Conservation (phyloP, 2,329 filamentous ascomycete species). For the Claviceps africana region DNA sequence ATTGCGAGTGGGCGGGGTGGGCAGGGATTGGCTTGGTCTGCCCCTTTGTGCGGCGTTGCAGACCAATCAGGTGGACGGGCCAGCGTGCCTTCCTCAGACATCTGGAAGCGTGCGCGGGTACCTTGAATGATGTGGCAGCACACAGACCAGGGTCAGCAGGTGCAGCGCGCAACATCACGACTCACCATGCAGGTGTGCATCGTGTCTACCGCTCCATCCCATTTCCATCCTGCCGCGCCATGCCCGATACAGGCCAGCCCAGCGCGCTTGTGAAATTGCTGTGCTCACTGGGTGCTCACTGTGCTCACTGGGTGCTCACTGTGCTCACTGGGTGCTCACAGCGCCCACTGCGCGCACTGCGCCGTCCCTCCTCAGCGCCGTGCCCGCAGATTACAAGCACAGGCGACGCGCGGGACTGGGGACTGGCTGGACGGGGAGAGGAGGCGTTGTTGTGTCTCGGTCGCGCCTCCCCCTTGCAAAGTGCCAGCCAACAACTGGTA, state of each 20-base stretch:
- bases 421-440: too few relatives aligned
- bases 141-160: not conserved
- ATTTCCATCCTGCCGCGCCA: not conserved
- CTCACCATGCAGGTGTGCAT: not conserved
- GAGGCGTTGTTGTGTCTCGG: too few relatives aligned
- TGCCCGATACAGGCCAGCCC: not conserved
- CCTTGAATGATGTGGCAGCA: not conserved
- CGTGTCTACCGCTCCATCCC: not conserved
- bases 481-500: too few relatives aligned
- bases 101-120: not conserved
- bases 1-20: too few relatives aligned
- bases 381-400: too few relatives aligned
- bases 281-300: too few relatives aligned
- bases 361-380: too few relatives aligned
- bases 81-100: not conserved
- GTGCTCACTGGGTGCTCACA: too few relatives aligned
- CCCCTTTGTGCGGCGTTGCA: not conserved
- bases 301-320: too few relatives aligned
- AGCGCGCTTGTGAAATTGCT: not conserved
- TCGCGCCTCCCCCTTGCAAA: too few relatives aligned
- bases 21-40: not conserved
- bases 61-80: not conserved
- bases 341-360: too few relatives aligned
- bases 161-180: not conserved
- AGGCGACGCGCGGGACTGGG: too few relatives aligned